Evolutionary conservation across 257 asterid genomes (phyloP), one percentile per base, ranked within the genome.

Genomic region (Solanum gracilifrons): DNA sequence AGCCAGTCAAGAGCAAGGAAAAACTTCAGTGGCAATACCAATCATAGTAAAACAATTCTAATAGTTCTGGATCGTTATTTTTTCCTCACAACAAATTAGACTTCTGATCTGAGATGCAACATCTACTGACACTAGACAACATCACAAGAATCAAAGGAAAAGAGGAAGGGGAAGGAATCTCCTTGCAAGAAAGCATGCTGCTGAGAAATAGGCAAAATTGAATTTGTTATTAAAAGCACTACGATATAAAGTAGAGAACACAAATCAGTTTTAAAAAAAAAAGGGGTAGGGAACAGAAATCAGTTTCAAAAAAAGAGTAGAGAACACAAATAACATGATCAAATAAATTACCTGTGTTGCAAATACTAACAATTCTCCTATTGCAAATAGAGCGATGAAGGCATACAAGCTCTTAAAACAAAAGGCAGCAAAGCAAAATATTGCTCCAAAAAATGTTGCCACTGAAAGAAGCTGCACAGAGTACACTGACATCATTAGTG

Each of bases 361-460:
- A 90, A 96, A 96, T 60, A 94, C 93, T 10, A 96, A 92, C 91
- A 95, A 89, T 91, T 96, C 98, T 83, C 98, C 99, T 29, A 96
- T 87, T 31, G 98, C 93, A 41, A 96, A 95, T 77, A 95, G 88
- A 68, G 91, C 94, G 85, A 96, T 84, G 91, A 91, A 96, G 25
- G 82, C 94, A 82, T 92, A 93, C 29, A 94, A 88, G 94, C 93
- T 93, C 91, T 93, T 92, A 37, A 94, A 93, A 92, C 99, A 95
- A 88, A 95, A 96, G 83, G 98, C 95, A 83, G 94, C 91, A 90
- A 96, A 95, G 95, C 98, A 96, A 91, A 93, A 95, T 87, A 80
- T 88, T 18, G 95, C 98, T 83, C 98, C 99, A 16, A 75, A 6
- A 9, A 95, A 90, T 84, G 97, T 93, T 13, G 97, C 94, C 36